phyloP scores from a whole-genome alignment of 495 filamentous ascomycete genomes.

The Neurospora sp. region DNA sequence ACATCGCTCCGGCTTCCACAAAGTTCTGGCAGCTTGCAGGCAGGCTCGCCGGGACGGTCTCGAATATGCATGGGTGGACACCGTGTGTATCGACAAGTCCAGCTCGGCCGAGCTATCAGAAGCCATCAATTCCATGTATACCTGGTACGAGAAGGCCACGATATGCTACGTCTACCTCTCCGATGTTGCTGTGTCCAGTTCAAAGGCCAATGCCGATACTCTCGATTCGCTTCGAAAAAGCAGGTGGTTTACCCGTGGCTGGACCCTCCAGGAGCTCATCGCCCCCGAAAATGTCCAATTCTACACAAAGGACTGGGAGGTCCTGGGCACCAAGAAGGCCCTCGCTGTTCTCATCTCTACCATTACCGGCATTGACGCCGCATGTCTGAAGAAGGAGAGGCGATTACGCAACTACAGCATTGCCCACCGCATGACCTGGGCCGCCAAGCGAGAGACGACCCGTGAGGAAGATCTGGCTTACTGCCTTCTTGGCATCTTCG shows the following conservation, averaged over 20 bases:
- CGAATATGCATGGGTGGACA: slow-evolving; percentile 30
- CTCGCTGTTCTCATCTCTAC: slow-evolving; percentile 16
- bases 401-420: slow-evolving; percentile 12
- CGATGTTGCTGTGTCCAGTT: slow-evolving; percentile 15
- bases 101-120: slow-evolving; percentile 35
- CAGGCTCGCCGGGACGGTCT: slow-evolving; percentile 9
- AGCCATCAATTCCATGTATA: slow-evolving; percentile 35
- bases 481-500: slow-evolving; percentile 34
- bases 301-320: slow-evolving; percentile 21
- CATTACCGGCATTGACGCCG: slow-evolving; percentile 21
- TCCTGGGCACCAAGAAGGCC: slow-evolving; percentile 18
- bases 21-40: slow-evolving; percentile 13
- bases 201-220: neutral
- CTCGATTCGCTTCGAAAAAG: slow-evolving; percentile 5
- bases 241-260: slow-evolving; percentile 31
- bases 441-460: slow-evolving; percentile 20
- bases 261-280: slow-evolving; percentile 34
- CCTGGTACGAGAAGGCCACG: slow-evolving; percentile 26
- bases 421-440: slow-evolving; percentile 33
- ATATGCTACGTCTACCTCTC: slow-evolving; percentile 33
- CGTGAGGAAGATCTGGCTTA: slow-evolving; percentile 33
- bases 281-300: slow-evolving; percentile 22
- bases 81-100: slow-evolving; percentile 36
- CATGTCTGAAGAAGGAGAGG: slow-evolving; percentile 8
- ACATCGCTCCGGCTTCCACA: slow-evolving; percentile 21